Evolutionary conservation across 441 rosid genomes (phyloP).

Genomic region (Pelargonium australe): DNA sequence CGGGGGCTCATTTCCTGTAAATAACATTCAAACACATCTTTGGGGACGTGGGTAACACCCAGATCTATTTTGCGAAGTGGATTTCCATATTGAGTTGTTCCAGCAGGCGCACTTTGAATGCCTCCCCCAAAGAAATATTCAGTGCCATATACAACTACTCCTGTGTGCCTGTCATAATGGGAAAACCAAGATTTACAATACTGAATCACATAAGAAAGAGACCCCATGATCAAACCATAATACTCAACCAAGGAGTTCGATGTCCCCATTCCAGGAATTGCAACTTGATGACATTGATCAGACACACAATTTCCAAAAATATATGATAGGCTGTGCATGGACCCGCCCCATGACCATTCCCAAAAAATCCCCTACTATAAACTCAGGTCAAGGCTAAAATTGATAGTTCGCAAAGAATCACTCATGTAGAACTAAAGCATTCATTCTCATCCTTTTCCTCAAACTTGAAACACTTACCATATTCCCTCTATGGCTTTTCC

Average conservation of each 20-base stretch:
- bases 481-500: conserved; percentile 86
- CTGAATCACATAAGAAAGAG: conserved; percentile 10
- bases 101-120: conserved; percentile 56
- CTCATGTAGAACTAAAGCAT: no score
- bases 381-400: background rate
- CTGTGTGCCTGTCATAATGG: conserved; percentile 76
- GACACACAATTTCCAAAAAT: no score
- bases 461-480: conserved; percentile 42
- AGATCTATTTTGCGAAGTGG: conserved; percentile 61
- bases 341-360: no score
- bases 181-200: background rate
- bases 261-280: no score
- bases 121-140: conserved; percentile 89
- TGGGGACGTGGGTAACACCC: conserved; percentile 71
- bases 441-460: no score
- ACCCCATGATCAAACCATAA: background rate
- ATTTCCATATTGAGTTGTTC: conserved; percentile 68
- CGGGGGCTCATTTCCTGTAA: conserved; percentile 79
- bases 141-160: conserved; percentile 68
- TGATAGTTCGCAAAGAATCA: no score
- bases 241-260: background rate
- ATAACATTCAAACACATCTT: conserved; percentile 77
- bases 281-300: no score
- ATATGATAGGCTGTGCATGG: no score
- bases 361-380: background rate